Base-by-base conservation (phyloP, 192 early-diverging fungal genomes). In the Backusella tarrabulga region DNA sequence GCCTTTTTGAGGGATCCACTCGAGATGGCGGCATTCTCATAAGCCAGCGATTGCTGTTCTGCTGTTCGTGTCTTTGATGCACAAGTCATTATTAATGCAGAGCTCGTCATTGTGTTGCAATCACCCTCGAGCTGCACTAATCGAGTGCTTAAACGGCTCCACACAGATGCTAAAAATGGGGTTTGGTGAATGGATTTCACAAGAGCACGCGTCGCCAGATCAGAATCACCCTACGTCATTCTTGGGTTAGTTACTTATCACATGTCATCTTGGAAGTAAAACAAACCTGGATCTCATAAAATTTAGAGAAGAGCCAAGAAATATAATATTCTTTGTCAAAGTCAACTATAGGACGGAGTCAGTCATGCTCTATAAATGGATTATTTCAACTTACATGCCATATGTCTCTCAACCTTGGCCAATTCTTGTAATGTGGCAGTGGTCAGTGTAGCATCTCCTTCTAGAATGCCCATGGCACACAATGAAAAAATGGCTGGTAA, bases 401-500 rank as follows among this genome's bases (percentile, higher is more conserved):
- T 73, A 56, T 84, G 74, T 69, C 84, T 35, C 3, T 88, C 81
- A 42, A 90, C 79, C 67, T 93, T 93, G 17, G 87, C 67, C 32
- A 95, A 73, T 77, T 94, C 92, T 46, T 86, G 86, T 36, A 93
- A 83, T 1, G 93, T 88, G 0, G 89, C 88, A 6, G 84, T 84
- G 0, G 93, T 88, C 8, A 95, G 74, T 14, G 83, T 86, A 34
- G 83, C 83, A 78, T 95, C 91, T 50, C 88, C 76, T 78, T 86
- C 82, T 6, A 92, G 81, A 34, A 95, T 82, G 1, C 91, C 92
- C 81, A 95, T 87, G 0, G 89, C 92, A n/a, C 88, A 87, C 17
- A 95, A 75, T 6, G 87, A 85, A 73, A 93, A 86, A 38, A 95
- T 87, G 0, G 93, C 90, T 23, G 89, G 86, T 5, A 92, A 80